Conservation (phyloP, 495 filamentous ascomycete genomes). For the Coniosporium apollinis region DNA sequence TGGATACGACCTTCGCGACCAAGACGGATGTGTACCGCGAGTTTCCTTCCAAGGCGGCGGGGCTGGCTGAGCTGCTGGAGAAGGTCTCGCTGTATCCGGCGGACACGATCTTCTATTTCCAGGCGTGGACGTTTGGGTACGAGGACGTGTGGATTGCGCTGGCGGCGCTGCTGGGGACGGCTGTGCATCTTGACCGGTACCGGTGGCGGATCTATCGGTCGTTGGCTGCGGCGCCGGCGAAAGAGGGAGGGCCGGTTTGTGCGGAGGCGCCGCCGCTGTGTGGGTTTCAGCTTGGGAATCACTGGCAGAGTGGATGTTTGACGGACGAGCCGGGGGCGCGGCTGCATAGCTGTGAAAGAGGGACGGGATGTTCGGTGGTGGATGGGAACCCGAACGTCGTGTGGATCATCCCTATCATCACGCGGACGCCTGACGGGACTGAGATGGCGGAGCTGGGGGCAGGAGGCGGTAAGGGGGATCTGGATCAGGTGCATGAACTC, state of each 20-base stretch:
- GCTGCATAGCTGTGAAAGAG: slow-evolving; percentile 80
- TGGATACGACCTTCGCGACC: slow-evolving; percentile 67
- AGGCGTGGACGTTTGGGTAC: slow-evolving; percentile 83
- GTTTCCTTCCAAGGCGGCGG: slow-evolving; percentile 52
- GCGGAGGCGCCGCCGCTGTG: slow-evolving; percentile 49
- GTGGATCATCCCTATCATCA: slow-evolving; percentile 62
- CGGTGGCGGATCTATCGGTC: slow-evolving; percentile 58
- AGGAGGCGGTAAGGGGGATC: slow-evolving; percentile 64
- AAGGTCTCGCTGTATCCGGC: slow-evolving; percentile 52
- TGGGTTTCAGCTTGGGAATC: slow-evolving; percentile 66
- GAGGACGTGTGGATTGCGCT: slow-evolving; percentile 85
- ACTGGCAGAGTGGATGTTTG: slow-evolving; percentile 47
- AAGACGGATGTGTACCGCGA: slow-evolving; percentile 27
- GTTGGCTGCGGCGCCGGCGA: slow-evolving; percentile 24
- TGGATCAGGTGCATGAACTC: slow-evolving; percentile 47
- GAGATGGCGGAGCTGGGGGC: slow-evolving; percentile 58
- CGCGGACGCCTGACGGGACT: slow-evolving; percentile 33
- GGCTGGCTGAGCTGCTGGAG: slow-evolving; percentile 53
- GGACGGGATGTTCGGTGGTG: slow-evolving; percentile 41
- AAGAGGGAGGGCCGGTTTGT: slow-evolving; percentile 8
- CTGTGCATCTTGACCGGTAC: slow-evolving; percentile 76
- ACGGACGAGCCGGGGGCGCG: slow-evolving; percentile 45
- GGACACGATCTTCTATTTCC: slow-evolving; percentile 68
- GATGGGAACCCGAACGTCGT: slow-evolving; percentile 41
- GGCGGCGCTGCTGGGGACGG: slow-evolving; percentile 44